Base-by-base conservation (phyloP, 2,329 filamentous ascomycete species). In the Fusarium tupiense region DNA sequence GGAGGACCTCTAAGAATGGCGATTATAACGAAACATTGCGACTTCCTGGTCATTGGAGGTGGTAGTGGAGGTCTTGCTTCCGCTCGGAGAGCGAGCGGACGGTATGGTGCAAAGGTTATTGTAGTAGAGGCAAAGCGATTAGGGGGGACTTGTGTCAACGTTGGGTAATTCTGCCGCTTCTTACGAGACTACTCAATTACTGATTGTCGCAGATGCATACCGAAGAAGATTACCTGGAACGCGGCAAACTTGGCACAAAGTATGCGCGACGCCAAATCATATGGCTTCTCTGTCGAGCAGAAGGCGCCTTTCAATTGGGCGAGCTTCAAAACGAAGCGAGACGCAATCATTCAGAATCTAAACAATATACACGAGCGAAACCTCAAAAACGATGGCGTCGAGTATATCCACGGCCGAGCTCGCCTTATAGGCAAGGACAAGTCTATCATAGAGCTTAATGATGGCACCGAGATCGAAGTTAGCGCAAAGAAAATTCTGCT, bases 181-280 rank as follows among this genome's bases (percentile, higher is more conserved):
- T 24, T 4, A 0, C 16, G 8, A 24, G 17, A 24, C 3, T 20
- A 10, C 31, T n/a, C 1, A 20, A 24, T 4, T 24, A 31, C 31
- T 52, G 5, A 35, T n/a, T 12, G 12, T 10, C 22, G 12, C 12
- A 52, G 49, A 35, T 52, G 31, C 10, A 52, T 52, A 8, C 49
- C 49, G 6, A 52, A 52, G 31, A 52, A 52, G 22, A 52, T 52
- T 1, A 52, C 31, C 8, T 52, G 49, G 49, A 52, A 52, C 4
- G 49, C 17, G 0, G 31, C 31, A 20, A 52, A 14, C n/a, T n/a
- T 52, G 2, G 31, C 49, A 8, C 16, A 35, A 14, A 35, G 22
- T 13, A 20, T 52, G 1, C 49, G 49, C n/a, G 31, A 52, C 14
- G 12, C 49, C 17, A 37, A 35, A 5, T 35, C 31, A 8, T 35